Conservation (phyloP, 2,329 filamentous ascomycete genomes). For the Verticillium longisporum region DNA sequence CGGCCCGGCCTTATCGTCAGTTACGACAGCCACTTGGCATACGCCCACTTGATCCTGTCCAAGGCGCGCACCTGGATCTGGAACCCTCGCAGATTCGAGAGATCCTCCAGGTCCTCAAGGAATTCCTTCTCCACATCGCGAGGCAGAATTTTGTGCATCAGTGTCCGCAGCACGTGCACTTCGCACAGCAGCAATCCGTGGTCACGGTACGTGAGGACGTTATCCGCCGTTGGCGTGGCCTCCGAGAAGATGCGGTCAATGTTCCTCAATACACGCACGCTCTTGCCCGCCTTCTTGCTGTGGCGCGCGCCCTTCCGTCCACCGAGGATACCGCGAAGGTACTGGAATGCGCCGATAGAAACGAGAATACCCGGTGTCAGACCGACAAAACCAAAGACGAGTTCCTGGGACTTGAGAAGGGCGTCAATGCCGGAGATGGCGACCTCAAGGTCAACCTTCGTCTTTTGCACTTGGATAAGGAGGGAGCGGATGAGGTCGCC, state of each 20-base stretch:
- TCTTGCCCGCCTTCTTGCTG: constrained; percentile 59
- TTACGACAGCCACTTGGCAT: constrained; percentile 65
- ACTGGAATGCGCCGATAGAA: constrained; percentile 65
- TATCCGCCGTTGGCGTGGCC: constrained; percentile 63
- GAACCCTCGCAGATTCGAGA: constrained; percentile 77
- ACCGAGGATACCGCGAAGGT: constrained; percentile 63
- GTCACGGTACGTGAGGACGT: constrained; percentile 81
- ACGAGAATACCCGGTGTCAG: constrained; percentile 91
- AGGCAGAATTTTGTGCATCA: constrained; percentile 63
- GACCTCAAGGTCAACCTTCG: constrained; percentile 95
- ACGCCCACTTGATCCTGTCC: constrained; percentile 84
- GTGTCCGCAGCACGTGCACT: constrained; percentile 71
- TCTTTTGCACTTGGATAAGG: constrained; percentile 96
- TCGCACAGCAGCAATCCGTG: constrained; percentile 88
- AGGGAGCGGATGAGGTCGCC: constrained; percentile 87
- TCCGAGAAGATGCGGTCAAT: constrained; percentile 74
- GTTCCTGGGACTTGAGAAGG: constrained; percentile 88
- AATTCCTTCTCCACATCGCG: constrained; percentile 76
- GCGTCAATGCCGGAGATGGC: constrained; percentile 94
- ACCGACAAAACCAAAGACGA: constrained; percentile 96
- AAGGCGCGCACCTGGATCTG: constrained; percentile 72
- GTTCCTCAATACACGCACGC: constrained; percentile 74
- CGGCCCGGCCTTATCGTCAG: background rate
- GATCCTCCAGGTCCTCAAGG: constrained; percentile 76
- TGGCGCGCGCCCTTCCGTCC: constrained; percentile 61